phyloP scores from a whole-genome alignment of 2,329 filamentous ascomycete species.

The Ceratocystis diversiconidia region DNA sequence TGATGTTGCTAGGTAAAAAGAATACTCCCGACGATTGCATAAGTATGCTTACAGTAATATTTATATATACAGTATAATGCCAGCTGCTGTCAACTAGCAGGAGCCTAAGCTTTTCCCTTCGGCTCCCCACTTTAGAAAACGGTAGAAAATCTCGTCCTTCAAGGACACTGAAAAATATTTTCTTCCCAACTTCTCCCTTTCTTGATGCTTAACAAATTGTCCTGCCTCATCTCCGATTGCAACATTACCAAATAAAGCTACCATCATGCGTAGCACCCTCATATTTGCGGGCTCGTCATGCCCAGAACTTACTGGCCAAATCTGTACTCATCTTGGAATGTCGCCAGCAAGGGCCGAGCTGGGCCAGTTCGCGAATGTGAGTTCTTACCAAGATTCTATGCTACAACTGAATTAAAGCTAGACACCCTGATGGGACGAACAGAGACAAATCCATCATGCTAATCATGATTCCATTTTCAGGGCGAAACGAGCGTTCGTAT shows the following conservation, averaged over 20 bases:
- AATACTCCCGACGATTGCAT: neutral
- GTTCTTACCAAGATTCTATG: slow-evolving; percentile 19
- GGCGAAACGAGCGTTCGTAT: slow-evolving; percentile 58
- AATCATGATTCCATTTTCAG: slow-evolving; percentile 29
- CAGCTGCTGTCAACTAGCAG: neutral
- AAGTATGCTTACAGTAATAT: neutral
- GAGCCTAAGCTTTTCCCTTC: neutral
- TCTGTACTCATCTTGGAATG: slow-evolving; percentile 56
- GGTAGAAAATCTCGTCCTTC: neutral
- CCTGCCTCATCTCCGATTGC: neutral
- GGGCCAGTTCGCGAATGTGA: slow-evolving; percentile 56
- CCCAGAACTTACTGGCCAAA: slow-evolving; percentile 48
- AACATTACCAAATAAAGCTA: neutral
- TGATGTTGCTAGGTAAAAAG: neutral
- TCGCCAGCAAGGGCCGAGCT: slow-evolving; percentile 49
- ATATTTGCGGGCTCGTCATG: slow-evolving; percentile 56
- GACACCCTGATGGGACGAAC: slow-evolving; percentile 1
- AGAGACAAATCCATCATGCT: slow-evolving; percentile 10
- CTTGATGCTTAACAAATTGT: slow-evolving; percentile 16
- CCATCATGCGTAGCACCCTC: slow-evolving; percentile 47
- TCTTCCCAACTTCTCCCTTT: neutral
- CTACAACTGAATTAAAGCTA: neutral
- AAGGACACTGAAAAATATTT: neutral
- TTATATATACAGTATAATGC: neutral
- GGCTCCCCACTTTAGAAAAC: neutral